Base-by-base conservation (phyloP, 441 rosid species). In the Aleurites moluccanus region DNA sequence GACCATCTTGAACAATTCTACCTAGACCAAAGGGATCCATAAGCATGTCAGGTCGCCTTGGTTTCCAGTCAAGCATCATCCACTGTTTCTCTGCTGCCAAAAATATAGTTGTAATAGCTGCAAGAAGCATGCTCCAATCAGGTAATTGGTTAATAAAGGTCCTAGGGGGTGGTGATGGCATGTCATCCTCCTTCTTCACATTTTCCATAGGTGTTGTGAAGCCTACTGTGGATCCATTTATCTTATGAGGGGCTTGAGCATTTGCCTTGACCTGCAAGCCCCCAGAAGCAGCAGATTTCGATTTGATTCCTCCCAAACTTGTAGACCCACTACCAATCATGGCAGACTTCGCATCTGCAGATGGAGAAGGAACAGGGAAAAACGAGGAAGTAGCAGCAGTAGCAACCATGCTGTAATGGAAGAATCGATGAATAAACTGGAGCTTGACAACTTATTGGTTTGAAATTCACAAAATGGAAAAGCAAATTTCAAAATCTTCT, bases 31-130 rank as follows among this genome's bases (percentile, higher is more conserved):
- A 92, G 0, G 97, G 97, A 72, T 96, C 97, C 50, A 87, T 81
- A 14, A 91, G 83, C 97, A 92, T 84, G 75, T 96, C 99, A 21
- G 97, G 40, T 50, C 98, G 88, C 77, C 87, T 90, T 0, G 98
- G 97, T 83, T 96, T 93, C 98, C 97, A 92, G 63, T 96, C 98
- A 69, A 96, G 96, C 97, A 93, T 96, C 98, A 87, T 96, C 98
- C 98, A 96, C 83, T 96, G 99, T 81, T 96, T 96, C 86, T 96
- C 99, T 10, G 98, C 99, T 0, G 99, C 99, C 88, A 96, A 83
- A 83, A 96, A 96, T 62, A 93, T 79, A 0, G 99, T 96, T 3
- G 99, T 96, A 0, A 96, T 91, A 18, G 99, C 99, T 70, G 99
- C 98, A 56, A 96, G 97, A 82, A 96, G 97, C 98, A 93, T 93